Evolutionary conservation across 2,329 filamentous ascomycete species (phyloP), one percentile per base, ranked within the genome.

Genomic region (Calonectria pseudoreteaudii): DNA sequence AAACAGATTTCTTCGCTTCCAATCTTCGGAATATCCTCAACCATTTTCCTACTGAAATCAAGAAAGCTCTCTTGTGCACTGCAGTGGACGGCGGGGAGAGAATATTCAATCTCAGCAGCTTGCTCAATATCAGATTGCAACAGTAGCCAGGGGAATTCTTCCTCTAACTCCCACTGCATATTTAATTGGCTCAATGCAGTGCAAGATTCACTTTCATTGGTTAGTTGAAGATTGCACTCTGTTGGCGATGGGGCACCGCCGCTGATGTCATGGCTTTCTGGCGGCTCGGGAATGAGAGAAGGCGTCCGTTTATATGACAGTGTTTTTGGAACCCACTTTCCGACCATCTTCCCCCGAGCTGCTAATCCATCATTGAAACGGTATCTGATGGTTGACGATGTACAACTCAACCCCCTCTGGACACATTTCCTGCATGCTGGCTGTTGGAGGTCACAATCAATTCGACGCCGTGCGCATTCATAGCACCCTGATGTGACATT

Each of bases 341-440:
- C 56, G 20, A 68, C 71, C 64, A 73, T 62, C 13, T 73, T 73
- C 7, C 71, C 71, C 16, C 71, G n/a, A 4, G 71, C 70, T 1
- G 71, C 71, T 6, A 73, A 64, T 5, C 71, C 68, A 34, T 73
- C 71, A 41, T 70, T 71, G 71, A 73, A 73, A 18, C 71, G 71
- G n/a, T 73, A 73, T 8, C 71, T 66, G 5, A 73, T 67, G 3
- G 58, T 62, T 7, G 70, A 62, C 9, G 50, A 38, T 1, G 50
- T 70, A 28, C 71, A 73, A 11, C 50, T 65, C 23, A 73, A n/a
- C 10, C 71, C 71, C 34, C 62, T 70, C 7, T 34, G 38, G 1
- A 10, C 23, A 9, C 71, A 73, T 20, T 73, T 73, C 4, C n/a
- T 44, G 64, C 71, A 73, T 23, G 34, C 52, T 14, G 71, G 71